Percentiles rank a stretch among this genome's conserved stretches.
phyloP scores from a whole-genome alignment of 2,329 filamentous ascomycete genomes.

The Penicillium corylophilum region DNA sequence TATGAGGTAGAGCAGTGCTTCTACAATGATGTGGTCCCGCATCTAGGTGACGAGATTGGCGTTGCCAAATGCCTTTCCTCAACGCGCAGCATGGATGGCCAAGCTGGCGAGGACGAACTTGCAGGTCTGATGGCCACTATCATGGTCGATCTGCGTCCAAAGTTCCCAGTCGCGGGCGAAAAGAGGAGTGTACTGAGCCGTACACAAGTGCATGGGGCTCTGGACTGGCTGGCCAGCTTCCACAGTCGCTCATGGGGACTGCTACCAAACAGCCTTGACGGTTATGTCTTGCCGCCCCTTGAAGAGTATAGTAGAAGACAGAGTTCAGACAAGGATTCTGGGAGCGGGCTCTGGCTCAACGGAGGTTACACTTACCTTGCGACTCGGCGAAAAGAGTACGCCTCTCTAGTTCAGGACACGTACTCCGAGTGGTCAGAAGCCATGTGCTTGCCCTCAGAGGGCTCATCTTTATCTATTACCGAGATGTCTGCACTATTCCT shows the following conservation, averaged over 20 bases:
- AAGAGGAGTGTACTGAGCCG: slow-evolving; percentile 44
- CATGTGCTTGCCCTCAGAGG: slow-evolving; percentile 45
- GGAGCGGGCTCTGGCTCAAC: slow-evolving; percentile 57
- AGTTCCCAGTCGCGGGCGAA: slow-evolving; percentile 54
- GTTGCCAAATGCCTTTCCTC: slow-evolving; percentile 55
- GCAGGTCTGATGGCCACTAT: slow-evolving; percentile 52
- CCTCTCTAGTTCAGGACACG: slow-evolving; percentile 45
- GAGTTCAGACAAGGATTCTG: slow-evolving; percentile 14
- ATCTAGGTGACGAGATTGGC: slow-evolving; percentile 44
- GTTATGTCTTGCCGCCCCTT: slow-evolving; percentile 51
- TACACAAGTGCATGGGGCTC: slow-evolving; percentile 52
- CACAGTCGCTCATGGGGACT: slow-evolving; percentile 55
- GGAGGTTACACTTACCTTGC: slow-evolving; percentile 69
- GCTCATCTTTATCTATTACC: slow-evolving; percentile 41
- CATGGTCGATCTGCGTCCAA: slow-evolving; percentile 55
- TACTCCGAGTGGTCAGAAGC: slow-evolving; percentile 56
- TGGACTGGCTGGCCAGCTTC: slow-evolving; percentile 64
- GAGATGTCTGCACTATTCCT: slow-evolving; percentile 56
- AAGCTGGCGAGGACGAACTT: slow-evolving; percentile 27
- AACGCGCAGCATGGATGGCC: slow-evolving; percentile 30
- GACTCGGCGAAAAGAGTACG: slow-evolving; percentile 60
- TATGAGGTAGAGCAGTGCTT: slow-evolving; percentile 68
- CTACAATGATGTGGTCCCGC: slow-evolving; percentile 57
- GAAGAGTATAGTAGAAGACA: slow-evolving; percentile 48
- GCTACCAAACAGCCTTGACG: slow-evolving; percentile 27